A percentile compares a stretch with the other conserved stretches of the same genome.
These are phyloP conservation scores for Gynochthodes officinalis DNA, from an alignment of 257 asterid species.

Conservation along the genomic window DNA sequence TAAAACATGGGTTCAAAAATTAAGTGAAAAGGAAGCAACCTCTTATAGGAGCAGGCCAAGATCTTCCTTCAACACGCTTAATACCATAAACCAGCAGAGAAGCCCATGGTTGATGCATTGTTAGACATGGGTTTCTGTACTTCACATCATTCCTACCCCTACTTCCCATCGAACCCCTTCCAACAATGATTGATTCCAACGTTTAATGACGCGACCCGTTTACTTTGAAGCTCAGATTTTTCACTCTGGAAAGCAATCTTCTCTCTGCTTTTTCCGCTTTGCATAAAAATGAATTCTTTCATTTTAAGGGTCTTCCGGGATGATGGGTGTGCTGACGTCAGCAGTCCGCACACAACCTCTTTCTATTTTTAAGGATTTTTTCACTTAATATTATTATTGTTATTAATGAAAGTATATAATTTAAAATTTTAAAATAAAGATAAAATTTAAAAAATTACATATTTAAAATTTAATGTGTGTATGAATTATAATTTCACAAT, in stretches of 20 bases:
- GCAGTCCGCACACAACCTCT: no score
- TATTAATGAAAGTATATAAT: no score
- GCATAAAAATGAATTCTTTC: background rate
- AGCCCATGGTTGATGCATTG: constrained; percentile 99
- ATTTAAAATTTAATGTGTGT: no score
- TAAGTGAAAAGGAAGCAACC: constrained; percentile 34
- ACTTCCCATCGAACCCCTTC: constrained; percentile 35
- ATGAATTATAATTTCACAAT: no score
- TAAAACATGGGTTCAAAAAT: background rate
- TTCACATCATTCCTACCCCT: constrained; percentile 34
- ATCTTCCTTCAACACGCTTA: constrained; percentile 93
- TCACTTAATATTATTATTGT: no score
- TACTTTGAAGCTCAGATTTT: background rate
- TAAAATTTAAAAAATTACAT: no score
- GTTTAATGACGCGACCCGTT: background rate
- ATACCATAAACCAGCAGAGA: constrained; percentile 86
- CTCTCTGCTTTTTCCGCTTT: background rate
- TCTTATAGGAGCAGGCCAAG: constrained; percentile 87
- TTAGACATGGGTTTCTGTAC: constrained; percentile 81
- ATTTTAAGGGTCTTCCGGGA: background rate
- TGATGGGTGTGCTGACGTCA: no score
- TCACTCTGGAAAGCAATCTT: background rate
- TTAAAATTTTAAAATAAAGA: no score
- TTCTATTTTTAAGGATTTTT: no score
- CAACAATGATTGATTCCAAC: background rate